These are phyloP conservation scores for Botrytis hyacinthi DNA, from an alignment of 2,329 filamentous ascomycete genomes.

Conservation along the genomic window DNA sequence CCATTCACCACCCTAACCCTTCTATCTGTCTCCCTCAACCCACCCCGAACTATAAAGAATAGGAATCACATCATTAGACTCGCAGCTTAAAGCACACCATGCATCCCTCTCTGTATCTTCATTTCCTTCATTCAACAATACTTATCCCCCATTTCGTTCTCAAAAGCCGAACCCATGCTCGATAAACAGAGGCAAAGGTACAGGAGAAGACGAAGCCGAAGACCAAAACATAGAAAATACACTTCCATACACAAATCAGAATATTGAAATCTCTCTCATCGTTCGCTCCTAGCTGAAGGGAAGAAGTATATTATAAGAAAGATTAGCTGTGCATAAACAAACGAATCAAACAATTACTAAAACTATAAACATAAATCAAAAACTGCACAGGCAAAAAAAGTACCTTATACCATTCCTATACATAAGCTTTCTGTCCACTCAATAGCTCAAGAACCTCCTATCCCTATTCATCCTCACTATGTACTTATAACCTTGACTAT, in stretches of 20 bases:
- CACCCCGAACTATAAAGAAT: neutral
- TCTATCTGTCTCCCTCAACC: neutral
- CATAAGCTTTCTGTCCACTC: constrained; percentile 8
- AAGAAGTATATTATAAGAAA: neutral
- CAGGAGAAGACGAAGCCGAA: neutral
- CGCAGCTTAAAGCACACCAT: neutral
- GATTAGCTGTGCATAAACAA: neutral
- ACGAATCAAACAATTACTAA: constrained; percentile 9
- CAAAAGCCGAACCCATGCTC: neutral
- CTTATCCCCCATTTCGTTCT: neutral
- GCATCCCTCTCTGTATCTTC: neutral
- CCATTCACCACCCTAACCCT: no score
- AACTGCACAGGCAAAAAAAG: constrained; percentile 11
- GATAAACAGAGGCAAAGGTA: neutral
- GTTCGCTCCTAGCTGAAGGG: neutral
- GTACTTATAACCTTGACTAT: constrained; percentile 5
- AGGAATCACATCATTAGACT: neutral
- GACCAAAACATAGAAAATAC: neutral
- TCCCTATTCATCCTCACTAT: constrained; percentile 1
- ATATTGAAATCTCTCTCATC: neutral
- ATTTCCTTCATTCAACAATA: neutral
- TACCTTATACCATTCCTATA: constrained; percentile 13
- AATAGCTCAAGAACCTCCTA: neutral
- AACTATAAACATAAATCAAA: constrained; percentile 1
- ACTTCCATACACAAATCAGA: neutral